A percentile compares a stretch with the other conserved stretches of the same genome.
Conservation (phyloP, 257 asterid genomes). For the Echites panduratus region DNA sequence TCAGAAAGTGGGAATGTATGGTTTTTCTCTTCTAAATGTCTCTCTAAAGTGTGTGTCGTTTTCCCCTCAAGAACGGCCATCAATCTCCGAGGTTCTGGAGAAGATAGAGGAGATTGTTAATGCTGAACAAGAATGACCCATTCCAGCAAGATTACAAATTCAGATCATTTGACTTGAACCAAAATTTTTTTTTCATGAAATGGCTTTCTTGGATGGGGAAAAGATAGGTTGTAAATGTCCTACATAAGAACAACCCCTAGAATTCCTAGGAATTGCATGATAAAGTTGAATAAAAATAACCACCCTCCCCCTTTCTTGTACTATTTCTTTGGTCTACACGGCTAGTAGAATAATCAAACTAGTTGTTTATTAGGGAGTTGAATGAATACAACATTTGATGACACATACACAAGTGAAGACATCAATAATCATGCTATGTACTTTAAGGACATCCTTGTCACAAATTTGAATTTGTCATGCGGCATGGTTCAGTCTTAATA, state of each 20-base stretch:
- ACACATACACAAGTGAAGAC: constrained; percentile 10
- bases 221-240: no score
- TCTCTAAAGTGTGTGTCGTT: constrained; percentile 36
- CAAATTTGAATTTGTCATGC: constrained; percentile 12
- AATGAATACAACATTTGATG: constrained; percentile 2
- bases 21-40: constrained; percentile 35
- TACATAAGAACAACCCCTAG: neutral
- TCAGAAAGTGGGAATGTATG: constrained; percentile 24
- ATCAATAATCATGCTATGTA: constrained; percentile 15
- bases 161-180: no score
- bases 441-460: constrained; percentile 16
- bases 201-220: no score
- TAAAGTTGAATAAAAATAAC: neutral
- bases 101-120: constrained; percentile 31
- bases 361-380: neutral
- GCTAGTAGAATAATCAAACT: neutral
- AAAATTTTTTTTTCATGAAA: no score
- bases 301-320: neutral
- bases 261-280: neutral
- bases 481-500: neutral
- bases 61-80: constrained; percentile 34
- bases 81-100: constrained; percentile 27
- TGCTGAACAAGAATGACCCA: constrained; percentile 25
- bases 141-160: neutral
- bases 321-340: neutral